Base-by-base conservation (phyloP, 1,139 yeast genomes). In the Blastobotrys illinoisensis region DNA sequence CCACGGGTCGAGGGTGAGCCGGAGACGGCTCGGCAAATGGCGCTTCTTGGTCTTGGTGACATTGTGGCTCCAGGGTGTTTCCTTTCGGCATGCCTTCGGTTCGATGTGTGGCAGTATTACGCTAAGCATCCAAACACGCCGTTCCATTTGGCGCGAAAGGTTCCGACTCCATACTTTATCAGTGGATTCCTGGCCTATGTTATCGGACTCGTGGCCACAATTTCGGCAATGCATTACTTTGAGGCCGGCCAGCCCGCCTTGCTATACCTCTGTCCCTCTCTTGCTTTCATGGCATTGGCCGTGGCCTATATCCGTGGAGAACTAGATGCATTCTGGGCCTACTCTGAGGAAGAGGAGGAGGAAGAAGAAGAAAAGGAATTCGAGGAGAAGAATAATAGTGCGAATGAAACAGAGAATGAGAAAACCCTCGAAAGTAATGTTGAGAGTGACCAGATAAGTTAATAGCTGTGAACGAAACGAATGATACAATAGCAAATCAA, bases 241-340 rank as follows among this genome's bases (percentile, higher is more conserved):
- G 63, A 75, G 3, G 67, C 65, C 5, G 88, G 85, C 1, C 90
- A 84, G 67, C 90, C 90, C 0, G 90, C 90, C 0, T 70, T 85
- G 56, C 67, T 85, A 21, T 85, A 83, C 63, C 69, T 85, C 44
- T 82, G 83, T 5, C 90, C 91, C 3, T 65, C 74, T 3, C 57
- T 83, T 50, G 55, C 80, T 0, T 26, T 72, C 0, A 70, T 78
- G 1, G 71, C 74, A 1, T 44, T 68, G 1, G 44, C 62, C 0
- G 62, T 71, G 2, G 79, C 80, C 0, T 46, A 62, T 19, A 21
- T 55, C 9, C 66, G 72, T 21, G 78, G 78, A 1, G 86, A 83
- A 46, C 60, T 79, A 24, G 56, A 55, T 0, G 60, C 67, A 21
- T 57, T 82, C 19, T 79, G 78, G 79, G 55, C 59, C 1, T 77